Percentiles rank a stretch among this genome's conserved stretches.
phyloP scores from a whole-genome alignment of 768 basidiomycete species.

The Pleurotus ostreatus region DNA sequence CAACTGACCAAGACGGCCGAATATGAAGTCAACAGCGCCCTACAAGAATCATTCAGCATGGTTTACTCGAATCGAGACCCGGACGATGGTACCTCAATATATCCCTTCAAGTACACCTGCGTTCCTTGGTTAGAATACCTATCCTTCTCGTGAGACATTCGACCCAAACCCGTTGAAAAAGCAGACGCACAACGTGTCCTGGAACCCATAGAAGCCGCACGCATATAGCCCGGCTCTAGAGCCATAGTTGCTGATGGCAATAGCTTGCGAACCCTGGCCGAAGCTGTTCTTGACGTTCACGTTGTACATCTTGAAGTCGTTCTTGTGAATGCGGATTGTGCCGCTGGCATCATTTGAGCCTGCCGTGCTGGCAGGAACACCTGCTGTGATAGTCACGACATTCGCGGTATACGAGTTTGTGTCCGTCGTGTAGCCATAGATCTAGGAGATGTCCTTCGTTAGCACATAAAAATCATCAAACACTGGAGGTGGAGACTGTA shows the following conservation, averaged over 20 bases:
- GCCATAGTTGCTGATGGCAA: conserved; percentile 48
- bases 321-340: conserved; percentile 43
- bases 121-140: conserved; percentile 34
- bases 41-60: conserved; percentile 11
- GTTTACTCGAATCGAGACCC: not conserved
- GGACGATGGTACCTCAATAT: conserved; percentile 36
- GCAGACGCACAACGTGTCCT: conserved; percentile 38
- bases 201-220: conserved; percentile 42
- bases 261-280: conserved; percentile 41
- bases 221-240: conserved; percentile 40
- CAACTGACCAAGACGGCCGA: conserved; percentile 29
- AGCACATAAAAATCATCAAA: not conserved
- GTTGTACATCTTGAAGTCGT: conserved; percentile 47
- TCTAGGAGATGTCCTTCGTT: conserved; percentile 18
- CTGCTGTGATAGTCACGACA: conserved; percentile 34
- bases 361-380: conserved; percentile 27
- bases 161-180: not conserved
- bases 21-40: conserved; percentile 51
- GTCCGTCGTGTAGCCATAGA: conserved; percentile 41
- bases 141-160: not conserved
- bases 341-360: conserved; percentile 46
- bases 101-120: conserved; percentile 43
- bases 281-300: conserved; percentile 45
- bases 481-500: conserved; percentile 6
- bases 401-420: conserved; percentile 34